Evolutionary conservation across 1,284 basidiomycete genomes (phyloP), one percentile per base, ranked within the genome.

Genomic region (Malassezia caprae): DNA sequence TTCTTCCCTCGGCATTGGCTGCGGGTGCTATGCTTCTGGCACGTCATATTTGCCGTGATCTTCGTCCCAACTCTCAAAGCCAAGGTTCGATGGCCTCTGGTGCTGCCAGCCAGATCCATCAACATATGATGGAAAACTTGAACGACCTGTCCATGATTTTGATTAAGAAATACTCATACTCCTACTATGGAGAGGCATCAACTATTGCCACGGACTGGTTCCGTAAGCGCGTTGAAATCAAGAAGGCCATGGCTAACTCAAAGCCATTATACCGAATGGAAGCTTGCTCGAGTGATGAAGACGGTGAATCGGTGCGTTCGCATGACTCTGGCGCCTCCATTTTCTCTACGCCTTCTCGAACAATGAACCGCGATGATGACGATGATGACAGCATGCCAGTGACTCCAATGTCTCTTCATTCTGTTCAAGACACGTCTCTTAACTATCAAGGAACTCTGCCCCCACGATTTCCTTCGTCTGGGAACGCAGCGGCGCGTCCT

Each of bases 111-210:
- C 58, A 48, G 24, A 48, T 50, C 41, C 31, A 49, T 31, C 82
- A 79, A 58, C 84, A 87, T 63, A 80, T 98, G 63, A 82, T 84
- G 31, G 86, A 86, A 72, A 84, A 87, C 71, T 82, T 91, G 76
- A 85, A 89, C 68, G 84, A 87, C 63, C 80, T 98, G 28, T 96
- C 91, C 12, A 85, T 91, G 76, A 90, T 88, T 31, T 79, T 98
- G 68, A 83, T 96, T 75, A 90, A 93, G 80, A 98, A 99, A 79
- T 98, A 98, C 79, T 88, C 90, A 11, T 90, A 88, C 68, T 83
- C 84, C 27, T 90, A 90, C 78, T 96, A 91, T 78, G 89, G 87
- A 48, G 88, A 89, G 76, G 89, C 90, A 0, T 91, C 94, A 28
- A 88, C 86, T 15, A 82, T 88, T 68, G 88, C 90, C 56, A 83